phyloP scores from a whole-genome alignment of 495 filamentous ascomycete species.

The Daldinia grandis region DNA sequence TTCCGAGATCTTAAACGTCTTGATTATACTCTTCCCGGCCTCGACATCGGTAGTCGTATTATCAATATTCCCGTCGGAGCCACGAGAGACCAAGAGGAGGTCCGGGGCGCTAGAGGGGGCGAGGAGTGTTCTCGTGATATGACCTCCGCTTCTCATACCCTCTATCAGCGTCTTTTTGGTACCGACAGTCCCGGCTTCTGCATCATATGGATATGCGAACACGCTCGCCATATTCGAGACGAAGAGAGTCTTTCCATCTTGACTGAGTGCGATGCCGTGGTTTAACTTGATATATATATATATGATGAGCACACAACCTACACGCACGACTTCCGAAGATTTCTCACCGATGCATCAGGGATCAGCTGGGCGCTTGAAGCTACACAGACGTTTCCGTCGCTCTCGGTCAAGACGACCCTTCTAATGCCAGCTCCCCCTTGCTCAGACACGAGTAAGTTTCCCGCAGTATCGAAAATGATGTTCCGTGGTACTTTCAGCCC shows the following conservation, averaged over 20 bases:
- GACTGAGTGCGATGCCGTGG: slow-evolving; percentile 68
- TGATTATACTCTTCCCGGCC: slow-evolving; percentile 66
- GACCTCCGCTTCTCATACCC: slow-evolving; percentile 61
- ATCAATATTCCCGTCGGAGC: slow-evolving; percentile 68
- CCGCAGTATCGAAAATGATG: slow-evolving; percentile 63
- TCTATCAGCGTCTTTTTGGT: slow-evolving; percentile 57
- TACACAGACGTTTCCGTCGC: slow-evolving; percentile 57
- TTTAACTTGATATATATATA: slow-evolving; percentile 55
- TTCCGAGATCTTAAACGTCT: slow-evolving; percentile 62
- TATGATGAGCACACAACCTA: background rate
- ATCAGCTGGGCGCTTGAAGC: slow-evolving; percentile 52
- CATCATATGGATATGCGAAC: slow-evolving; percentile 66
- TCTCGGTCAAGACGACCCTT: slow-evolving; percentile 57
- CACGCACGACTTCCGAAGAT: background rate
- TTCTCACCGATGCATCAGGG: slow-evolving; percentile 49
- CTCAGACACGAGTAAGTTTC: slow-evolving; percentile 66
- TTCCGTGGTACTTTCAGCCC: slow-evolving; percentile 60
- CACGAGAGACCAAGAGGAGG: slow-evolving; percentile 64
- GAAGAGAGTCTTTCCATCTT: slow-evolving; percentile 68
- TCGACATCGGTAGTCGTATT: slow-evolving; percentile 49
- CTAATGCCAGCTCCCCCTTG: slow-evolving; percentile 57
- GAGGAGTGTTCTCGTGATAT: slow-evolving; percentile 67
- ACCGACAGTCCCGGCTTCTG: slow-evolving; percentile 52
- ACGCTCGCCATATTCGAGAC: slow-evolving; percentile 64
- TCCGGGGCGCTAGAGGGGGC: slow-evolving; percentile 57